phyloP scores from a whole-genome alignment of 306 rosid genomes.

The Quercus cerris region DNA sequence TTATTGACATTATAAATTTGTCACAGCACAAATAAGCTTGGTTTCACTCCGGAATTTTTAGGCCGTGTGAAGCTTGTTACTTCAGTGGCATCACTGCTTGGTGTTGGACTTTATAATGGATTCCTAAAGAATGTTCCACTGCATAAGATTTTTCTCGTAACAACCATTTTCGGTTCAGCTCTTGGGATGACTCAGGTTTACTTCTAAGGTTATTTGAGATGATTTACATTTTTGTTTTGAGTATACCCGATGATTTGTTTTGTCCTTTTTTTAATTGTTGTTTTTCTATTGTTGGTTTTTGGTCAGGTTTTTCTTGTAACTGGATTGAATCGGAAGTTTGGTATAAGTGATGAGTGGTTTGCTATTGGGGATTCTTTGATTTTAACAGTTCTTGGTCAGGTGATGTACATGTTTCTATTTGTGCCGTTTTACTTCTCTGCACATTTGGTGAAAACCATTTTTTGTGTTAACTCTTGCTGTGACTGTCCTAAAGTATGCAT shows the following conservation, averaged over 20 bases:
- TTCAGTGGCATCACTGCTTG: slow-evolving; percentile 84
- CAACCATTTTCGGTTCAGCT: slow-evolving; percentile 69
- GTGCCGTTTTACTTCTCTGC: slow-evolving; percentile 21
- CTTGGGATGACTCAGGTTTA: slow-evolving; percentile 96
- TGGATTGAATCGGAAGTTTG: slow-evolving; percentile 76
- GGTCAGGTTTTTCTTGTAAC: slow-evolving; percentile 79
- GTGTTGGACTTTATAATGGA: slow-evolving; percentile 93
- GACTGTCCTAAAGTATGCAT: slow-evolving; percentile 20
- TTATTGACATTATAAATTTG: slow-evolving; percentile 9
- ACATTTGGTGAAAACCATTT: neutral
- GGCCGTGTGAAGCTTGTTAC: slow-evolving; percentile 97
- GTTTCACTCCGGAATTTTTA: slow-evolving; percentile 85
- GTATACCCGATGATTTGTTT: neutral
- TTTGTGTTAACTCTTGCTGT: neutral
- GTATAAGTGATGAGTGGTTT: slow-evolving; percentile 96
- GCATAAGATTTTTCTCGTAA: slow-evolving; percentile 67
- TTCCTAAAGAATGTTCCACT: slow-evolving; percentile 79
- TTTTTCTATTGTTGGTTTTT: slow-evolving; percentile 1
- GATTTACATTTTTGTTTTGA: neutral
- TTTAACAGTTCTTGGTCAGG: slow-evolving; percentile 96
- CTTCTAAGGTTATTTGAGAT: neutral
- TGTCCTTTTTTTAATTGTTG: neutral
- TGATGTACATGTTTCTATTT: slow-evolving; percentile 15
- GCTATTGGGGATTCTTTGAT: slow-evolving; percentile 94
- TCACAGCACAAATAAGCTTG: slow-evolving; percentile 89